Base-by-base conservation (phyloP, 1,139 yeast species). In the Kodamaea fungicola region DNA sequence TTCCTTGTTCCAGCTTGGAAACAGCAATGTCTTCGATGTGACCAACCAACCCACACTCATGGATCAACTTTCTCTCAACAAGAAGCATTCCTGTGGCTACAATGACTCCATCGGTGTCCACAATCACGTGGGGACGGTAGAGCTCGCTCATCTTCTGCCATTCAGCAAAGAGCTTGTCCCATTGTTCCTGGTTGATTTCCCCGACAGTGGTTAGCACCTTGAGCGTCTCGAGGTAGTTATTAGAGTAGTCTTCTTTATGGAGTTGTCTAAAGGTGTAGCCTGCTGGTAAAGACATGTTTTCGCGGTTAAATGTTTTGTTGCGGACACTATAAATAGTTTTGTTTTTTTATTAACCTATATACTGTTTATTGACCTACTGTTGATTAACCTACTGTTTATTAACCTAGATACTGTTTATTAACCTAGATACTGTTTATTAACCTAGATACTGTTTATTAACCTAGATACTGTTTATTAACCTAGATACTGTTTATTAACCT, bases 1-100 rank as follows among this genome's bases (percentile, higher is more conserved):
- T 81, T 7, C 98, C 98, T 54, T 90, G 97, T 57, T 86, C 88
- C 10, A 72, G 63, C 27, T 61, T 59, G 25, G 80, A 75, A 5
- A 92, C 96, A 1, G 97, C 86, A 42, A 92, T 90, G 57, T 92
- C 98, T 57, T 92, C 98, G 44, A 92, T 84, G 61, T 92, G 98
- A 4, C 97, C 98, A 8, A 88, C 95, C 38, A 71, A 61, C 0
- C 96, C 95, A 58, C 94, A 81, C 34, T 69, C 77, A 57, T 90
- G 97, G 35, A 83, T 80, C 42, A 80, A 50, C 51, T 84, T 84
- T 36, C 63, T 65, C 51, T 84, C 94, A 12, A 84, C 59, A 8
- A 70, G 46, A 27, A 70, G 55, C 74, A 68, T 69, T 1, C 76
- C 76, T 0, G 75, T 68, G 34, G 75, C 72, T 3, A 68, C 75